phyloP scores from a whole-genome alignment of 495 filamentous ascomycete genomes.

The Haplographium delicatum region DNA sequence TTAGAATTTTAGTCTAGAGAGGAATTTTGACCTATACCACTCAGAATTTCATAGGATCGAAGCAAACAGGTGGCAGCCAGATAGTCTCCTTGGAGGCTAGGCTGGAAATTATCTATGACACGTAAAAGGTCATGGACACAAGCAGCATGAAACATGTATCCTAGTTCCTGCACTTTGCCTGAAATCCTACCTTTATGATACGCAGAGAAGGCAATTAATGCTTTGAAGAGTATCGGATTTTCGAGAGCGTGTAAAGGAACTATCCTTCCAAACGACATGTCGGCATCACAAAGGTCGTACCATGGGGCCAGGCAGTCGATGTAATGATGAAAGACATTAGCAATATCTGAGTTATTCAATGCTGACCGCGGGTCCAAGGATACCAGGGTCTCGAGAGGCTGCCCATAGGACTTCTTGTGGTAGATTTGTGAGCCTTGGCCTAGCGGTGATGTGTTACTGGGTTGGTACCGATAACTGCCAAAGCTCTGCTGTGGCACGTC shows the following conservation, averaged over 20 bases:
- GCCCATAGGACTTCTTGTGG: neutral
- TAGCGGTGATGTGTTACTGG: neutral
- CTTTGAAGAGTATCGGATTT: constrained; percentile 32
- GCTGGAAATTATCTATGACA: constrained; percentile 6
- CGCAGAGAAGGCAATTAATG: constrained; percentile 33
- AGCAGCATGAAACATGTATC: constrained; percentile 15
- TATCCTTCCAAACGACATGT: constrained; percentile 26
- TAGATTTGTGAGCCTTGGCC: neutral
- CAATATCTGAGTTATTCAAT: constrained; percentile 22
- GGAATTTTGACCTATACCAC: neutral
- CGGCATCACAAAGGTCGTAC: constrained; percentile 35
- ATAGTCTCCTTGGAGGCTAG: constrained; percentile 10
- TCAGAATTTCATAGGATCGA: constrained; percentile 36
- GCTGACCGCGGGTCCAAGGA: constrained; percentile 21
- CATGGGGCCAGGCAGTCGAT: constrained; percentile 29
- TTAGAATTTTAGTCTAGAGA: constrained; percentile 19
- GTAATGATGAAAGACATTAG: constrained; percentile 30
- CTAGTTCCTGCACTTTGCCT: constrained; percentile 4
- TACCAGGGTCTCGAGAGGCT: neutral
- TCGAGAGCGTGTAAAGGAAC: constrained; percentile 27
- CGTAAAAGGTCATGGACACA: constrained; percentile 18
- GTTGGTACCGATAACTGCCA: neutral
- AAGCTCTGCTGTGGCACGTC: neutral
- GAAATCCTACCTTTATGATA: constrained; percentile 20
- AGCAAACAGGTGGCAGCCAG: constrained; percentile 35